Base-by-base conservation (phyloP, 1,284 basidiomycete genomes). In the Melampsora americana region DNA sequence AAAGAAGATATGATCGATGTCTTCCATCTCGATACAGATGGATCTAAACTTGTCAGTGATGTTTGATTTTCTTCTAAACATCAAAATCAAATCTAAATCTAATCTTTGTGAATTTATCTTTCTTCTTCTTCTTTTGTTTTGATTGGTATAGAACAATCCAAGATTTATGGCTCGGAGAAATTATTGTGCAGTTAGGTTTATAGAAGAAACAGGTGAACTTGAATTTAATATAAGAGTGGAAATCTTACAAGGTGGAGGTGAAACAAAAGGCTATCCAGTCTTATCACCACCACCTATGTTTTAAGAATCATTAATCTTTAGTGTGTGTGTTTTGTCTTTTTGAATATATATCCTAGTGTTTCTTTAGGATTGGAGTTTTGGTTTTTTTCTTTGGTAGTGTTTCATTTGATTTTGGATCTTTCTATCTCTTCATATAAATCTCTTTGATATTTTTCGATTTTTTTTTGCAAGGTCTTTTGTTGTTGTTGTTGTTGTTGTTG, bases 161-260 rank as follows among this genome's bases (percentile, higher is more conserved):
- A 60, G 66, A 50, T 90, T 95, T 75, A 93, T 93, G 87, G 91
- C 92, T 0, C 86, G 89, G 66, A 87, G 95, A 59, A 99, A 99
- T 83, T 99, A 93, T 88, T 91, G 92, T 79, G 86, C 87, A n/a
- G 88, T 92, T 5, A 85, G 87, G 42, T 90, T 88, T 84, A 87
- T 91, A 59, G 80, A 83, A 4, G 69, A 79, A 1, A 86, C 87
- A 1, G 89, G 89, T 0, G 90, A 91, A 20, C 82, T 98, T 69
- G 83, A 88, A n/a, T 97, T 94, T 79, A 91, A 94, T 79, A 87
- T 98, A 79, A 88, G 91, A 1, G 89, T 98, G 5, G 95, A 99
- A 83, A 91, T 69, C 28, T 44, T 35, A 16, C 74, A 77, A 32
- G 74, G 74, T n/a, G 28, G n/a, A 1, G 74, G 74, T n/a, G 50